Conservation (phyloP, 768 basidiomycete species). For the Leucocoprinus birnbaumii region DNA sequence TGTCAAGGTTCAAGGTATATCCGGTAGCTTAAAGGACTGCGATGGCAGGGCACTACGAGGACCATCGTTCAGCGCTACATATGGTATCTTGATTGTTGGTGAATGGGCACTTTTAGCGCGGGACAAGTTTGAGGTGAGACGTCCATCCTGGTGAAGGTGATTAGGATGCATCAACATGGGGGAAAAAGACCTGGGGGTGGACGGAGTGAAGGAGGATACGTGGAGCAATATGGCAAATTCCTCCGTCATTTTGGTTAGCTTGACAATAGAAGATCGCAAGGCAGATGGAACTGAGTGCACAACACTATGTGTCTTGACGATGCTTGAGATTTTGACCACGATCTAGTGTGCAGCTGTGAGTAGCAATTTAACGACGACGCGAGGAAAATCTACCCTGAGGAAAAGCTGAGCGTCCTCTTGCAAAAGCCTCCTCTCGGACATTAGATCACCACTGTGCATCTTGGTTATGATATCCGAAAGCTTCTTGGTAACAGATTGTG, state of each 20-base stretch:
- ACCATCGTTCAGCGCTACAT: conserved; percentile 31
- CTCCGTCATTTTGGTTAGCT: conserved; percentile 80
- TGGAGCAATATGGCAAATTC: conserved; percentile 86
- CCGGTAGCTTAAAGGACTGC: conserved; percentile 22
- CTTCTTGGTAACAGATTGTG: conserved; percentile 61
- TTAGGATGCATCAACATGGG: conserved; percentile 44
- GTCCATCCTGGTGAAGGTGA: conserved; percentile 23
- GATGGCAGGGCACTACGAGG: conserved; percentile 55
- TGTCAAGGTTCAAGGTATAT: neutral
- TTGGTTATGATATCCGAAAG: conserved; percentile 57
- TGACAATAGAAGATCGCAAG: conserved; percentile 69
- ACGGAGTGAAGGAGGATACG: conserved; percentile 76
- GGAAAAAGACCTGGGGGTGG: conserved; percentile 55
- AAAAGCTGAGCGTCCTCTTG: conserved; percentile 80
- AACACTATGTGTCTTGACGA: conserved; percentile 62
- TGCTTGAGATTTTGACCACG: conserved; percentile 73
- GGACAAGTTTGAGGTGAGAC: conserved; percentile 51
- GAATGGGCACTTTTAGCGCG: conserved; percentile 57
- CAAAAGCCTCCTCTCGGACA: conserved; percentile 55
- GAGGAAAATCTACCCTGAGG: conserved; percentile 60
- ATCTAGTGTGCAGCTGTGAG: conserved; percentile 37
- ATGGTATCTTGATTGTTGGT: conserved; percentile 34
- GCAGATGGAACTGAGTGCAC: conserved; percentile 51
- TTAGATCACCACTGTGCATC: conserved; percentile 54
- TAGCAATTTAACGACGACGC: neutral